phyloP scores from a whole-genome alignment of 2,329 filamentous ascomycete species.

The Nannizziopsis barbatae region DNA sequence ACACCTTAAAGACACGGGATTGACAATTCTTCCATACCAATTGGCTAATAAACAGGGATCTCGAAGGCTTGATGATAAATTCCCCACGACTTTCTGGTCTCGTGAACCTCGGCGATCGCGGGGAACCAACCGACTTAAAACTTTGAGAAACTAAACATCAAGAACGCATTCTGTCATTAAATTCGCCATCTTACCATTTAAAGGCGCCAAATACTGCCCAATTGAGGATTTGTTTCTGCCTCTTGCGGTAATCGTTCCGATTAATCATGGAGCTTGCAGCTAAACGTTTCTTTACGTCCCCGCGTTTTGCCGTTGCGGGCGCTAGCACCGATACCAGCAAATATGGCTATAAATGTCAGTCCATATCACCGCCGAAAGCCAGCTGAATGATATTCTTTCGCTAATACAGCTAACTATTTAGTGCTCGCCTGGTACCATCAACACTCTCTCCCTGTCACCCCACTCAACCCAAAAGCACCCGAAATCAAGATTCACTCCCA shows the following conservation, averaged over 20 bases:
- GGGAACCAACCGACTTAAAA: no score
- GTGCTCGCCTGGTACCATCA: constrained; percentile 83
- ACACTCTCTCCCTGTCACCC: constrained; percentile 64
- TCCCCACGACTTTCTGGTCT: background rate
- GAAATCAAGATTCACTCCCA: constrained; percentile 52
- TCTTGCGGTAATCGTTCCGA: background rate
- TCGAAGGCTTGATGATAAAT: background rate
- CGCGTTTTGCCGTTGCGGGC: constrained; percentile 76
- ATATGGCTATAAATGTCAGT: constrained; percentile 74
- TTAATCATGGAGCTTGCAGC: constrained; percentile 57
- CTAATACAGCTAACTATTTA: constrained; percentile 27
- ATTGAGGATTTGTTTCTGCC: background rate
- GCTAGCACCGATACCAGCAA: constrained; percentile 75
- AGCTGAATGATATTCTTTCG: background rate
- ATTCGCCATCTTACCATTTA: background rate
- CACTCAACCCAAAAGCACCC: constrained; percentile 64
- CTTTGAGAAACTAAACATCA: no score
- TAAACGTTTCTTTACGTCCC: constrained; percentile 66
- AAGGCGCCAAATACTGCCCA: background rate
- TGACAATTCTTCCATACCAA: no score
- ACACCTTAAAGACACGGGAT: no score
- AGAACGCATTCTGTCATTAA: constrained; percentile 1
- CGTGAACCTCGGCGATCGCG: constrained; percentile 8
- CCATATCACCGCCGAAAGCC: background rate
- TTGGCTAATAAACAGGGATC: background rate